Conservation (phyloP, 2,329 filamentous ascomycete genomes). For the Colletotrichum destructivum region DNA sequence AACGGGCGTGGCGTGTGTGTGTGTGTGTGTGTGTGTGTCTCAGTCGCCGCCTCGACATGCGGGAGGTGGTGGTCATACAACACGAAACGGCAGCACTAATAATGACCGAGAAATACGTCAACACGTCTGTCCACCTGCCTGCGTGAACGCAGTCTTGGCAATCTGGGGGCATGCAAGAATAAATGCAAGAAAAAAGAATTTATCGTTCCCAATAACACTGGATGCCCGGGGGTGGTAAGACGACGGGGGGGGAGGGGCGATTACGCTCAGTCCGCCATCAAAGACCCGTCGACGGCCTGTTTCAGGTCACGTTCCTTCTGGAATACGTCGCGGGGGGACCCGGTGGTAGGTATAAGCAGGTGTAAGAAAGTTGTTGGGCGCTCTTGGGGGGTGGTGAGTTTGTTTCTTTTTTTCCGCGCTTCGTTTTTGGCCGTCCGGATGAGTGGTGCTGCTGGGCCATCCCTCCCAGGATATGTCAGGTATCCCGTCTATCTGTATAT, state of each 20-base stretch:
- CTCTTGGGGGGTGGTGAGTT: no score
- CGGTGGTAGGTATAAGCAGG: no score
- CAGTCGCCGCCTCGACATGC: no score
- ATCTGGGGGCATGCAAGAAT: neutral
- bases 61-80: no score
- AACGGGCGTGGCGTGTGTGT: no score
- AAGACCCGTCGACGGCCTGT: constrained; percentile 21
- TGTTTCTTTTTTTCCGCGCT: neutral
- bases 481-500: no score
- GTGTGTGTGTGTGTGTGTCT: no score
- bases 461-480: no score
- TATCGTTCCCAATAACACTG: neutral
- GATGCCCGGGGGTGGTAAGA: neutral
- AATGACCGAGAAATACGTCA: no score
- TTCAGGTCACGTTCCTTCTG: constrained; percentile 38
- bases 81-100: no score
- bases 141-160: neutral
- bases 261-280: constrained; percentile 28
- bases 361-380: no score
- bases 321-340: constrained; percentile 5
- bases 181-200: neutral
- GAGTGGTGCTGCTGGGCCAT: neutral
- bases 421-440: neutral
- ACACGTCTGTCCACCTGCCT: neutral
- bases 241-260: neutral